A percentile compares a stretch with the other conserved stretches of the same genome.
phyloP scores from a whole-genome alignment of 495 filamentous ascomycete species.

The Hypoxylon lenormandii region DNA sequence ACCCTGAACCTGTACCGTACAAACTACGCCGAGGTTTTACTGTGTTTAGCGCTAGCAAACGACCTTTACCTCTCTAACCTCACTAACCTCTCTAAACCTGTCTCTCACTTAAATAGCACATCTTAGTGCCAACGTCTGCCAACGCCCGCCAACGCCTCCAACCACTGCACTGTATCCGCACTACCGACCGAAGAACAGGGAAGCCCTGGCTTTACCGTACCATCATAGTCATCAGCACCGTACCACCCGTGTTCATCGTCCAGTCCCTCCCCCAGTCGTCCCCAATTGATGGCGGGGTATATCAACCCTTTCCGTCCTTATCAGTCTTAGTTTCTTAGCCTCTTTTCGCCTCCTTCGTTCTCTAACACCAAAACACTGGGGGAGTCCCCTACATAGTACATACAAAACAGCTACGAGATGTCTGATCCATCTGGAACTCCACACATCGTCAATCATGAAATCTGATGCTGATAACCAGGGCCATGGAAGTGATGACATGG shows the following conservation, averaged over 20 bases:
- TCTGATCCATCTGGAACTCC: constrained; percentile 29
- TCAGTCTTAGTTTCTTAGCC: constrained; percentile 31
- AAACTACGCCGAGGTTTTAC: background rate
- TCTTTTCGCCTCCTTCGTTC: too few relatives aligned
- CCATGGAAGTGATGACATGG: constrained; percentile 41
- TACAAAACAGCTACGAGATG: background rate
- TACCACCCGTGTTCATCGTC: constrained; percentile 27
- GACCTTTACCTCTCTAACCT: too few relatives aligned
- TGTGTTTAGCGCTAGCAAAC: constrained; percentile 1
- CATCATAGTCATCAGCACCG: background rate
- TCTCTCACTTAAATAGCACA: too few relatives aligned
- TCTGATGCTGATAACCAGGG: constrained; percentile 39
- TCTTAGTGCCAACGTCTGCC: too few relatives aligned
- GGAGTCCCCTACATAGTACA: constrained; percentile 17
- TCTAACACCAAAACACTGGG: background rate
- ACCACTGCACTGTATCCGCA: background rate
- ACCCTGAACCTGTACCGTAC: background rate
- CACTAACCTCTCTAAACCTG: too few relatives aligned
- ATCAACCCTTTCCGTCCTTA: constrained; percentile 37
- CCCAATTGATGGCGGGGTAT: constrained; percentile 46
- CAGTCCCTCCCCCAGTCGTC: too few relatives aligned
- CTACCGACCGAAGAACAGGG: background rate
- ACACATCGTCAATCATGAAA: constrained; percentile 39
- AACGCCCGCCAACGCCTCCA: background rate
- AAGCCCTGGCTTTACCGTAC: background rate